phyloP scores from a whole-genome alignment of 2,329 filamentous ascomycete genomes.

The Simplicillium sp. region DNA sequence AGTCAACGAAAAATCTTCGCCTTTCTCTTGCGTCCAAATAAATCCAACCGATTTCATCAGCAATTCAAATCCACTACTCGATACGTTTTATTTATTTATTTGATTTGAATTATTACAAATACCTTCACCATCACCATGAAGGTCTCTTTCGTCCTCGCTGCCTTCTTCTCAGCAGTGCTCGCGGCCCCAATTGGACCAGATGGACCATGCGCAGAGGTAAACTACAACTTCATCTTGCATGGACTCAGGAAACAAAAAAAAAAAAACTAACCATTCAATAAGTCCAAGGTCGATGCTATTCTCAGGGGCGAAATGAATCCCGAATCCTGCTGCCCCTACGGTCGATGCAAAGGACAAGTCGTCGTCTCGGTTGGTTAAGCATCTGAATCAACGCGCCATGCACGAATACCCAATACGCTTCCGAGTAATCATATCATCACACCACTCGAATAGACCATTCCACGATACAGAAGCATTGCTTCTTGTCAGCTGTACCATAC shows the following conservation, averaged over 20 bases:
- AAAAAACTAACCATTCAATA: neutral
- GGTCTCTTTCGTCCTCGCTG: conserved; percentile 11
- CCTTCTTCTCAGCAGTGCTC: conserved; percentile 8
- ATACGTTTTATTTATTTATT: too few relatives aligned
- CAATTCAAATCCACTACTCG: too few relatives aligned
- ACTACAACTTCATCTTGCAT: neutral
- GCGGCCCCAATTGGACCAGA: conserved; percentile 19
- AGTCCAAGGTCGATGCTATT: conserved; percentile 30
- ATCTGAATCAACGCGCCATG: conserved; percentile 4
- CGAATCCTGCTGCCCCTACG: conserved; percentile 46
- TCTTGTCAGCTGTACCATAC: too few relatives aligned
- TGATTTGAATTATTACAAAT: neutral
- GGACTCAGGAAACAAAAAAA: neutral
- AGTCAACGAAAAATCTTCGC: too few relatives aligned
- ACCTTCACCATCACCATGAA: conserved; percentile 10
- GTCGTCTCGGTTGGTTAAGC: conserved; percentile 35
- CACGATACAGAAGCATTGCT: too few relatives aligned
- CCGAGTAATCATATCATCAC: too few relatives aligned
- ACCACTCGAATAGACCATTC: too few relatives aligned
- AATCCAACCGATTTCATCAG: too few relatives aligned
- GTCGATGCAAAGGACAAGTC: conserved; percentile 39
- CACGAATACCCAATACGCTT: neutral
- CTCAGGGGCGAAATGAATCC: conserved; percentile 35
- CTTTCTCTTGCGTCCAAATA: too few relatives aligned
- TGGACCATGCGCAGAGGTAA: conserved; percentile 24